Evolutionary conservation across 2,329 filamentous ascomycete species (phyloP).

Genomic region (Monosporascus sp.): DNA sequence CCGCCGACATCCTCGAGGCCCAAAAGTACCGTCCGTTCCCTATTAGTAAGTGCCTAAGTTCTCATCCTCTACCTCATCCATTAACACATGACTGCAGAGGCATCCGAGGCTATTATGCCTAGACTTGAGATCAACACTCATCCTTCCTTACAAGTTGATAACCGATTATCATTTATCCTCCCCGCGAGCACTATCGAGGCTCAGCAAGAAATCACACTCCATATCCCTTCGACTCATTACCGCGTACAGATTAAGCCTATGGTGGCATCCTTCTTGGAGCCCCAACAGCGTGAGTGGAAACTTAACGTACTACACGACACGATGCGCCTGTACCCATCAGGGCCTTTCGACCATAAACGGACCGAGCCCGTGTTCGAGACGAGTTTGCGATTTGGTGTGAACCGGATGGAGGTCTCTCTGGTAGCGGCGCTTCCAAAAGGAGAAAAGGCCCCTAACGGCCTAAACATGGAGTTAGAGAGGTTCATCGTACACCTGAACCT

Average conservation of each 20-base stretch:
- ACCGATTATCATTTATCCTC: slow-evolving; percentile 59
- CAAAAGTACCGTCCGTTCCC: slow-evolving; percentile 25
- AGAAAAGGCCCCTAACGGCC: slow-evolving; percentile 50
- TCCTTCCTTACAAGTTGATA: slow-evolving; percentile 56
- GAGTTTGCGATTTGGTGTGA: slow-evolving; percentile 65
- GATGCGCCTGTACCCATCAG: slow-evolving; percentile 48
- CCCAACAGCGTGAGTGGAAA: slow-evolving; percentile 63
- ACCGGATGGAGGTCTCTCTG: slow-evolving; percentile 72
- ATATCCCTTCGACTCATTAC: slow-evolving; percentile 61
- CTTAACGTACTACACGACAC: slow-evolving; percentile 70
- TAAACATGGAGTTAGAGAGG: slow-evolving; percentile 71
- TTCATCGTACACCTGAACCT: slow-evolving; percentile 72
- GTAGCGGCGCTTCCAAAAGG: slow-evolving; percentile 63
- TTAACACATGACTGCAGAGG: slow-evolving; percentile 16
- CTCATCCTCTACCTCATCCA: neutral
- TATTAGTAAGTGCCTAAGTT: slow-evolving; percentile 21
- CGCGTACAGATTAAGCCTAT: slow-evolving; percentile 67
- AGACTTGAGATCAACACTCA: slow-evolving; percentile 38
- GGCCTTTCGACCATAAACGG: slow-evolving; percentile 47
- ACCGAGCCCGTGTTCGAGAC: slow-evolving; percentile 70
- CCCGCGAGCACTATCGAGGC: slow-evolving; percentile 60
- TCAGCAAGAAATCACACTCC: slow-evolving; percentile 69
- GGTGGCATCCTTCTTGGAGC: slow-evolving; percentile 57
- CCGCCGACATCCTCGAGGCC: slow-evolving; percentile 27
- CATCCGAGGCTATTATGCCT: slow-evolving; percentile 25